Base-by-base conservation (phyloP, 2,329 filamentous ascomycete genomes). In the Aureobasidium vineae region DNA sequence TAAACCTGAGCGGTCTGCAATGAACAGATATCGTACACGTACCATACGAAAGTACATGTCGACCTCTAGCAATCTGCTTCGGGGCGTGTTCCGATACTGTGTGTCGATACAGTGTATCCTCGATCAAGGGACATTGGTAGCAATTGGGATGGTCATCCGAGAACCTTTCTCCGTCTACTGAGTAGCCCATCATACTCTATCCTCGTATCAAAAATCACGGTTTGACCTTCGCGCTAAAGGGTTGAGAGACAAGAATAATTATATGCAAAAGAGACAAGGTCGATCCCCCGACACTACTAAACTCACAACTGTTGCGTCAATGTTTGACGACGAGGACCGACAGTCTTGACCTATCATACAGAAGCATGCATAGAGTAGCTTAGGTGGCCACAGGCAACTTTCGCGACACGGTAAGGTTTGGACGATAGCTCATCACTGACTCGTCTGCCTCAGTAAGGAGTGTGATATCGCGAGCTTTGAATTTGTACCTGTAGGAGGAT, bases 351-450 rank as follows among this genome's bases (percentile, higher is more conserved):
- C 45, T 60, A 41, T 61, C 57, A 33, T 36, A 43, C 41, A 52
- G 26, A n/a, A 33, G 49, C 16, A 52, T 16, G 33, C 33, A 36
- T 10, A 36, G 33, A 36, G 33, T 36, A 36, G 10, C 33, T 36
- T 36, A 36, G 33, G 10, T 36, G 33, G 33, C 33, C 33, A 36
- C 33, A 36, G 28, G 50, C 23, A 19, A 45, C 52, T 41, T 40
- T 31, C 49, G 57, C 33, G 45, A 50, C 43, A 38, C 6, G 19
- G 33, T 26, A 50, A 63, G 36, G 45, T 63, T 63, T 47, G 59
- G 16, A 28, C 6, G 33, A 40, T 52, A 50, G 28, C 59, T 21
- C 23, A 28, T 63, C 33, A n/a, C 59, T 52, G 59, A 63, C 59
- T 63, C 59, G 59, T 10, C 36, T 31, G 26, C 19, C 49, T 21